A percentile compares a stretch with the other conserved stretches of the same genome.
Conservation (phyloP, 352 stramenopile genomes). For the Aphanomyces stellatus region DNA sequence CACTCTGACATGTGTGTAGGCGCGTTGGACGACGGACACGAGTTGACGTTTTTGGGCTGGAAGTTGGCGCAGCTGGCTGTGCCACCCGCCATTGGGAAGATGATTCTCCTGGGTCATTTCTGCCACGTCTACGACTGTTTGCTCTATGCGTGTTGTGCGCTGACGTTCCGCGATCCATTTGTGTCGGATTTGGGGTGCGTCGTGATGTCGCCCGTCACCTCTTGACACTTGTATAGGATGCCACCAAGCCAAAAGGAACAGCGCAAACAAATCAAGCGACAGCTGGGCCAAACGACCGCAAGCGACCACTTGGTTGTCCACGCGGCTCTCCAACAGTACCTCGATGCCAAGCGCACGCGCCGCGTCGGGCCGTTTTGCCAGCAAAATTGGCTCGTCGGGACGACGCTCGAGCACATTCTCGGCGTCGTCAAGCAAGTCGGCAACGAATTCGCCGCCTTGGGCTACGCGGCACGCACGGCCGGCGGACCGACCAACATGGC, state of each 20-base stretch:
- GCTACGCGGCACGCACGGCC: constrained; percentile 12
- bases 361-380: constrained; percentile 48
- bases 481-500: neutral
- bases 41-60: constrained; percentile 61
- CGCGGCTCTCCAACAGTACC: neutral
- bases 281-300: neutral
- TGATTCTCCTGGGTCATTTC: constrained; percentile 60
- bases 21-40: constrained; percentile 32
- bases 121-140: constrained; percentile 55
- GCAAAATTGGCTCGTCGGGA: constrained; percentile 50
- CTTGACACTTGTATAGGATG: neutral
- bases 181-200: constrained; percentile 32
- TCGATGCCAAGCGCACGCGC: neutral
- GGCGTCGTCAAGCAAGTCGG: constrained; percentile 61
- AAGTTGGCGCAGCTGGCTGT: constrained; percentile 65
- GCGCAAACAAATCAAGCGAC: neutral
- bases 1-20: neutral
- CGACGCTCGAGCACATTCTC: constrained; percentile 53
- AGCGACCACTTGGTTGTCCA: constrained; percentile 18
- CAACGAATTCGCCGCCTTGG: constrained; percentile 45
- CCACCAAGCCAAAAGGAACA: neutral
- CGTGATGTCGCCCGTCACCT: neutral
- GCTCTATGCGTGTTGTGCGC: constrained; percentile 51
- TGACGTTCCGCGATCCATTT: constrained; percentile 75
- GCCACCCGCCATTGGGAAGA: constrained; percentile 57